phyloP scores from a whole-genome alignment of 768 basidiomycete genomes.

The Saitozyma sp. region DNA sequence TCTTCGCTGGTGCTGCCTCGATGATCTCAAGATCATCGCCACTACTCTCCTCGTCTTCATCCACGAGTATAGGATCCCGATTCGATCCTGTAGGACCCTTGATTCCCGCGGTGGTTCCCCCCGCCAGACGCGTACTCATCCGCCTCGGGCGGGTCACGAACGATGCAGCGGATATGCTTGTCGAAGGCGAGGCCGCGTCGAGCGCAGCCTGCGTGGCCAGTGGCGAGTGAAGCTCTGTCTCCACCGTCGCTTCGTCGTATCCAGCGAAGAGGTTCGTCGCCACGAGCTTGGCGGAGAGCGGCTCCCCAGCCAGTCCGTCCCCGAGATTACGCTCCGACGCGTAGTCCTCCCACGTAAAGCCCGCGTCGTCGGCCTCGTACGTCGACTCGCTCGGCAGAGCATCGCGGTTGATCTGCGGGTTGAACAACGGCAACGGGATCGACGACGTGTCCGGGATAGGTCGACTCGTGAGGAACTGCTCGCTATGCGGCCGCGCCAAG shows the following conservation, averaged over 20 bases:
- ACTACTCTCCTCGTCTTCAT: conserved; percentile 31
- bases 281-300: conserved; percentile 16
- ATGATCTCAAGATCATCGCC: conserved; percentile 19
- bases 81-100: conserved; percentile 20
- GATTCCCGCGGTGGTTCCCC: background rate
- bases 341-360: conserved; percentile 17
- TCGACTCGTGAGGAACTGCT: conserved; percentile 26
- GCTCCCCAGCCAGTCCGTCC: conserved; percentile 36
- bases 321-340: conserved; percentile 42
- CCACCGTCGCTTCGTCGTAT: background rate
- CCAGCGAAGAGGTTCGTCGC: conserved; percentile 26
- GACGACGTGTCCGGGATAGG: conserved; percentile 32
- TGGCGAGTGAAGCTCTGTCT: background rate
- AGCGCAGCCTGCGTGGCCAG: background rate
- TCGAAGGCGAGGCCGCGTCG: conserved; percentile 5
- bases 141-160: conserved; percentile 5
- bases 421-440: conserved; percentile 33
- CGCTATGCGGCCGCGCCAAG: conserved; percentile 10
- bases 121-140: conserved; percentile 6
- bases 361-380: conserved; percentile 5
- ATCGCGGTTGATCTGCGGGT: conserved; percentile 35
- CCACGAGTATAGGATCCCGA: conserved; percentile 30
- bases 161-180: background rate
- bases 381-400: conserved; percentile 12
- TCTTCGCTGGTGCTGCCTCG: conserved; percentile 17